These are phyloP conservation scores for Elsinoe arachidis DNA, from an alignment of 2,329 filamentous ascomycete genomes.

Conservation along the genomic window DNA sequence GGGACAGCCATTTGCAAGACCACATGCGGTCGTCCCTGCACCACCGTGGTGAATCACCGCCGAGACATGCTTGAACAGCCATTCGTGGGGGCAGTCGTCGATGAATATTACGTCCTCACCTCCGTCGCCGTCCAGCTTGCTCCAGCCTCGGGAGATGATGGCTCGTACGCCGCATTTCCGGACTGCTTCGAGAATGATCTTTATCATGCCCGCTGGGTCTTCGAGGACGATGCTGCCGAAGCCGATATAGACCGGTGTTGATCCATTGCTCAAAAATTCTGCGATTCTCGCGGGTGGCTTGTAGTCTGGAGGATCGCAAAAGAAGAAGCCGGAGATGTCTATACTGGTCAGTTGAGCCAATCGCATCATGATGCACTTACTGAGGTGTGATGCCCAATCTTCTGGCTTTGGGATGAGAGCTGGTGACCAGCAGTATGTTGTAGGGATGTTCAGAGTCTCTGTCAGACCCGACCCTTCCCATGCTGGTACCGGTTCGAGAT, in stretches of 20 bases:
- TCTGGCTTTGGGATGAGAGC: slow-evolving; percentile 61
- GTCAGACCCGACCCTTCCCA: slow-evolving; percentile 1
- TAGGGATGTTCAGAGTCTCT: slow-evolving; percentile 13
- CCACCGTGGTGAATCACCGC: slow-evolving; percentile 32
- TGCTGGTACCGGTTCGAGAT: slow-evolving; percentile 11
- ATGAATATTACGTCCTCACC: slow-evolving; percentile 27
- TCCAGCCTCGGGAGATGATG: slow-evolving; percentile 32
- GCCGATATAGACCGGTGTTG: slow-evolving; percentile 17
- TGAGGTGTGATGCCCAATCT: slow-evolving; percentile 47
- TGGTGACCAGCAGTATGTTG: slow-evolving; percentile 41
- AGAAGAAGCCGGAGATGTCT: slow-evolving; percentile 16
- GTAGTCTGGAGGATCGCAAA: slow-evolving; percentile 12
- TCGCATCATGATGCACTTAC: background rate
- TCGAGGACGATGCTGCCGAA: slow-evolving; percentile 25
- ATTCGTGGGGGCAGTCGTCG: slow-evolving; percentile 24
- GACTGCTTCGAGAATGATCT: slow-evolving; percentile 30
- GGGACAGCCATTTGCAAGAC: slow-evolving; percentile 29
- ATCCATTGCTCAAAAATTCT: slow-evolving; percentile 15
- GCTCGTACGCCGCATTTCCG: slow-evolving; percentile 28
- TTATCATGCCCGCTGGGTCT: slow-evolving; percentile 28
- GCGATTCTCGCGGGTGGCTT: slow-evolving; percentile 11
- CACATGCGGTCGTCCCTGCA: slow-evolving; percentile 31
- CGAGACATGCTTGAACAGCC: slow-evolving; percentile 31
- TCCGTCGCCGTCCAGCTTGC: slow-evolving; percentile 26
- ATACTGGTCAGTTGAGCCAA: background rate